Percentiles rank a stretch among this genome's conserved stretches.
Conservation (phyloP, 768 basidiomycete species). For the Daedaleopsis sinensis region DNA sequence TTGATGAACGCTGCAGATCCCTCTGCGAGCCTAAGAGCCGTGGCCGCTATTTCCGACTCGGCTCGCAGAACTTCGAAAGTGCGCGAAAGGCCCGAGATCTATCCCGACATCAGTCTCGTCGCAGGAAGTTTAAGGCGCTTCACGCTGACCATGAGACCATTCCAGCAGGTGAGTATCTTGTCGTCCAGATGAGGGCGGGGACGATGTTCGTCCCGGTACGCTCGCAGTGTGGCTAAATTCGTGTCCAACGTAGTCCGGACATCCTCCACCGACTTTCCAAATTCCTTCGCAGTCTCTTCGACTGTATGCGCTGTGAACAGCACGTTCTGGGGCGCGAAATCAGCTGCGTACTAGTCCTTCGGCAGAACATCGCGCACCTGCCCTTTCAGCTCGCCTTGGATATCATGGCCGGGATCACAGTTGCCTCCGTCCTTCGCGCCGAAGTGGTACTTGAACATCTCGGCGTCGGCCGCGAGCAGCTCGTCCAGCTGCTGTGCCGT, state of each 20-base stretch:
- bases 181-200: constrained; percentile 45
- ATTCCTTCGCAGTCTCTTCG: constrained; percentile 25
- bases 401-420: constrained; percentile 39
- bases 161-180: constrained; percentile 45
- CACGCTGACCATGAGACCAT: constrained; percentile 41
- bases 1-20: constrained; percentile 22
- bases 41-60: neutral
- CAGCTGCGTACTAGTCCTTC: no score
- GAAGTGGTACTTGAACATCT: constrained; percentile 36
- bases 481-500: constrained; percentile 35
- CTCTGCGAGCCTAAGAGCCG: constrained; percentile 20
- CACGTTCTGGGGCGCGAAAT: constrained; percentile 20
- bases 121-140: neutral
- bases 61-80: constrained; percentile 18
- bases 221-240: constrained; percentile 28
- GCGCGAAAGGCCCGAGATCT: constrained; percentile 29
- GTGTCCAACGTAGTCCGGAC: constrained; percentile 24
- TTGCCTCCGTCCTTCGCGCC: constrained; percentile 40
- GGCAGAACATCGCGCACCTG: constrained; percentile 17
- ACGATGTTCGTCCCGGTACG: constrained; percentile 35
- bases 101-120: neutral
- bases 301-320: constrained; percentile 24
- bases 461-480: constrained; percentile 32
- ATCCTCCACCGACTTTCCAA: constrained; percentile 24
- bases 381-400: constrained; percentile 39